Evolutionary conservation across 2,329 filamentous ascomycete genomes (phyloP), one percentile per base, ranked within the genome.

Genomic region (Sarocladium kiliense): DNA sequence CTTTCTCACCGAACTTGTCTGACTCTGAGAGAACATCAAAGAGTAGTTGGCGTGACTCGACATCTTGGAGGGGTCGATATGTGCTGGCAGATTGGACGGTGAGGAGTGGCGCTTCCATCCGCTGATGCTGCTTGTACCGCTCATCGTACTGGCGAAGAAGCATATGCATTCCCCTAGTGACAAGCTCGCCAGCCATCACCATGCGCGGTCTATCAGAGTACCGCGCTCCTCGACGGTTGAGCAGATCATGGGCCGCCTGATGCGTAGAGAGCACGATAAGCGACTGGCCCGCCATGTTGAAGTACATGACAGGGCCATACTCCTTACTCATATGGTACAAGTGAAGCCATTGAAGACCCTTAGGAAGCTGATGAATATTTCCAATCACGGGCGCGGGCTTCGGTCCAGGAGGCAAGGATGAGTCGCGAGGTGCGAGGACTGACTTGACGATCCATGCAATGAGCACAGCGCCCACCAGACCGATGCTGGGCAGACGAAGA

Each of bases 161-260:
- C 47, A 73, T 68, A 47, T 74, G 66, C 59, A 74, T 65, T 10
- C 64, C 64, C 49, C 68, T 69, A 12, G 62, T 65, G 9, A 75
- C 71, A 16, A 78, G 66, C 60, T 75, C 78, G 47, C 70, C 75
- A 51, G 71, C 79, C 58, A 72, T 75, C 30, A 74, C 69, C 75
- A 75, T 77, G 16, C 75, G 45, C 10, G 63, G 63, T 0, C 63
- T 58, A 14, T 62, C 59, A 2, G 59, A 63, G 47, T 60, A 65
- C 18, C 50, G 41, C 0, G 53, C 55, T n/a, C 63, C 56, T 2
- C 61, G 54, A 5, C 55, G 51, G 26, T 26, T 57, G 25, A 65
- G 58, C 0, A 65, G 61, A 21, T 63, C 62, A 47, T 60, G 60
- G 9, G 62, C 60, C 0, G 59, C 59, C 16, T 63, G 44, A 21